A percentile compares a stretch with the other conserved stretches of the same genome.
phyloP scores from a whole-genome alignment of 2,329 filamentous ascomycete species.

The Stachybotrys chartarum region DNA sequence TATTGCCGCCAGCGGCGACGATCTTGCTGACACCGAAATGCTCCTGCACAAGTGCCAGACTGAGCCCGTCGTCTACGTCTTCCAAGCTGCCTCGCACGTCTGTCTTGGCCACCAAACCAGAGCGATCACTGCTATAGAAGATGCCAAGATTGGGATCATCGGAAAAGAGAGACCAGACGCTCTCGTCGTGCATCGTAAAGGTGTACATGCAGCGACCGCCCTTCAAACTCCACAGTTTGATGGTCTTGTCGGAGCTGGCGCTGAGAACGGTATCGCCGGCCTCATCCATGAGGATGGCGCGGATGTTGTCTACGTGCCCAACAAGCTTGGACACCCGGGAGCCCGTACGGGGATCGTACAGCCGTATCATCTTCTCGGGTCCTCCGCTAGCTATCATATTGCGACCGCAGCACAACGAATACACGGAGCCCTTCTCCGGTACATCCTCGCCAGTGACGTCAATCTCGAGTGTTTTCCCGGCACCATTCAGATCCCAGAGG shows the following conservation, averaged over 20 bases:
- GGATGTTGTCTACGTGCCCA: constrained; percentile 90
- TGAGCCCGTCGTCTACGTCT: constrained; percentile 76
- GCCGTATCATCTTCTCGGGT: constrained; percentile 82
- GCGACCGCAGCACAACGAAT: constrained; percentile 74
- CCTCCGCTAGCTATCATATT: constrained; percentile 86
- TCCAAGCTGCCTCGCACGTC: constrained; percentile 67
- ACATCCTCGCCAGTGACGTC: constrained; percentile 77
- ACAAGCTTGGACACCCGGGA: constrained; percentile 94
- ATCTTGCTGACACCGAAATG: constrained; percentile 72
- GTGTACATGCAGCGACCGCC: constrained; percentile 96
- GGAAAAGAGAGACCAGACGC: constrained; percentile 92
- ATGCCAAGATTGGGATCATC: constrained; percentile 77
- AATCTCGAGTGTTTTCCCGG: constrained; percentile 79
- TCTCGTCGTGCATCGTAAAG: constrained; percentile 97
- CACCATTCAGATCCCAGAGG: constrained; percentile 88
- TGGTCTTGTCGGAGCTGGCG: constrained; percentile 89
- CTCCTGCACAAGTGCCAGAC: constrained; percentile 85
- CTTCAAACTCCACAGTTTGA: constrained; percentile 96
- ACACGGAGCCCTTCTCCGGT: constrained; percentile 88
- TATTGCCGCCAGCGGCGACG: constrained; percentile 62
- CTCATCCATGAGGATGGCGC: constrained; percentile 83
- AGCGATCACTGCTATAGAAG: constrained; percentile 92
- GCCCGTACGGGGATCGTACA: constrained; percentile 87
- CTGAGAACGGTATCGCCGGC: constrained; percentile 88
- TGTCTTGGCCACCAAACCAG: constrained; percentile 91